Evolutionary conservation across 257 asterid genomes (phyloP), one percentile per base, ranked within the genome.

Genomic region (Solanum boliviense): DNA sequence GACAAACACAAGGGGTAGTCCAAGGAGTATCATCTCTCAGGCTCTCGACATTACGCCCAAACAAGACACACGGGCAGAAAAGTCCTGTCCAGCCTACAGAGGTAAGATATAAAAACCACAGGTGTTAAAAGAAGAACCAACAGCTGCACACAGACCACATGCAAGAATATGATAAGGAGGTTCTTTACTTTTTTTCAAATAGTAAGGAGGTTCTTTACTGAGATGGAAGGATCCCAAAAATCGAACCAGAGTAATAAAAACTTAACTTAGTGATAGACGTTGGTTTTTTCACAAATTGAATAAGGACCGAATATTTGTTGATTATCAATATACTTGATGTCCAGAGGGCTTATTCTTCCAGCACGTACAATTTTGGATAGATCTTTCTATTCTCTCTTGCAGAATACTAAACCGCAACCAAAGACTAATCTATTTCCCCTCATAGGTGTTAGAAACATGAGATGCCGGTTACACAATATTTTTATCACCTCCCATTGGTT

Each of bases 1-100:
- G 99, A 87, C 98, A 96, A 84, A 96, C 88, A 89, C 99, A 97
- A n/a, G 99, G 98, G 32, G 94, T 93, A 39, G 97, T 94, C 98
- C 98, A 96, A 39, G 98, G 95, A 86, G 94, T 94, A 81, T 97
- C 98, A 4, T 96, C 99, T 91, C 98, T 94, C 92, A 96, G 85
- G 82, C 25, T 92, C 84, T 94, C 94, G 15, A 86, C 58, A 32
- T 86, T 86, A 16, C 84, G 88, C 39, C 88, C 88, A 73, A 86
- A 86, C 88, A 86, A 31, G 44, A 86, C 13, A 15, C 88, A 86
- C 4, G 88, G 88, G 70, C 88, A 86, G 83, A 86, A 73, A 21
- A 86, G 74, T 86, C 88, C 88, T 6, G 73, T 86, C 88, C 82
- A 86, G 60, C 88, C 88, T 86, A 73, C 67, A 86, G 72, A 44